These are phyloP conservation scores for Ceratocystis alfenasii DNA, from an alignment of 2,329 filamentous ascomycete genomes.

Conservation along the genomic window DNA sequence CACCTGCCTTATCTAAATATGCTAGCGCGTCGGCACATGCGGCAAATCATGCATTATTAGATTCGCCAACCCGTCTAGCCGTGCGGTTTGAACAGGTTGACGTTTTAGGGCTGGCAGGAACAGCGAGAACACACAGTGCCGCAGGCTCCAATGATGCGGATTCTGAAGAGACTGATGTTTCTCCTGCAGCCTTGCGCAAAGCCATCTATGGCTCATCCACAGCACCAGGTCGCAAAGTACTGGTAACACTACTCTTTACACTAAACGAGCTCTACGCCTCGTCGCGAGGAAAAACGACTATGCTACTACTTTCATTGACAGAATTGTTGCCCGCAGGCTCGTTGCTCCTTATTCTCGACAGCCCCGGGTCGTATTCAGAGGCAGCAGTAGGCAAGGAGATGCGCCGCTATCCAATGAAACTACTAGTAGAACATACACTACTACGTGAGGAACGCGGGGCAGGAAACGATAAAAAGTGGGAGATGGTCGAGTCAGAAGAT, in stretches of 20 bases:
- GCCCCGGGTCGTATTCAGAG: slow-evolving; percentile 84
- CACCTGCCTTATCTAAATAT: slow-evolving; percentile 41
- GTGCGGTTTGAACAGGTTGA: slow-evolving; percentile 34
- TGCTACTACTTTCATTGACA: slow-evolving; percentile 60
- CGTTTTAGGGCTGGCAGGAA: slow-evolving; percentile 26
- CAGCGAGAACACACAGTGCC: slow-evolving; percentile 28
- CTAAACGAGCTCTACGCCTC: slow-evolving; percentile 86
- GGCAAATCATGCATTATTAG: slow-evolving; percentile 35
- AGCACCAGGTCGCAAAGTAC: slow-evolving; percentile 29
- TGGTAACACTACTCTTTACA: slow-evolving; percentile 84
- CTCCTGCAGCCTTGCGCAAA: slow-evolving; percentile 27
- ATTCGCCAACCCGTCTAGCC: slow-evolving; percentile 28
- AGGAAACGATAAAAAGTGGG: slow-evolving; percentile 44
- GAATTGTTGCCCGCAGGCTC: slow-evolving; percentile 45
- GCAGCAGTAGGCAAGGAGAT: slow-evolving; percentile 52
- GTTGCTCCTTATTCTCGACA: slow-evolving; percentile 76
- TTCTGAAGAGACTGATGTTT: slow-evolving; percentile 32
- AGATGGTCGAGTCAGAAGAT: slow-evolving; percentile 61
- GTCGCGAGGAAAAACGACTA: slow-evolving; percentile 59
- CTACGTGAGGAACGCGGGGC: slow-evolving; percentile 16
- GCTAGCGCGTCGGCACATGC: slow-evolving; percentile 38
- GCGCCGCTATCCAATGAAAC: slow-evolving; percentile 81
- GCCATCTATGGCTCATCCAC: slow-evolving; percentile 26
- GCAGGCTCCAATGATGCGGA: slow-evolving; percentile 34
- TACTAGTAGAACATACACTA: slow-evolving; percentile 75